These are phyloP conservation scores for Heliamphora pulchella DNA, from an alignment of 179 eudicot genomes.

Conservation along the genomic window DNA sequence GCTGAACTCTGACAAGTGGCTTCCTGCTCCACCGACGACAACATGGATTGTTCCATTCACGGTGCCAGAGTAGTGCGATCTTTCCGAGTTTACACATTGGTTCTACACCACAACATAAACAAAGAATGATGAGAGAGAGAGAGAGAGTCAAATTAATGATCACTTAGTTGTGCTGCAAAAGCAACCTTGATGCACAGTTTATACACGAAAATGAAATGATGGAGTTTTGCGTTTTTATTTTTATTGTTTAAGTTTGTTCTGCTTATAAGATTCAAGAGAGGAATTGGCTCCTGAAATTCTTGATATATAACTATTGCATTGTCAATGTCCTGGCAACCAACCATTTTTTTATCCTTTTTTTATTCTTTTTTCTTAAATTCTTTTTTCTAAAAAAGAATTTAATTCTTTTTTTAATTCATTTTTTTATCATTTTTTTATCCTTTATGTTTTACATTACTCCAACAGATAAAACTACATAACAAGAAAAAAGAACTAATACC, in stretches of 20 bases:
- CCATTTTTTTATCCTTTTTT: no score
- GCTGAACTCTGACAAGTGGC: constrained; percentile 47
- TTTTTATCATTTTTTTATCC: background rate
- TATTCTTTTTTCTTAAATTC: no score
- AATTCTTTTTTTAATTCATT: background rate
- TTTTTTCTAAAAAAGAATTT: no score
- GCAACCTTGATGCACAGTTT: background rate
- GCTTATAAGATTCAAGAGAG: no score
- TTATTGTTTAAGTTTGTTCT: background rate
- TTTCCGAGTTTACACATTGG: constrained; percentile 51
- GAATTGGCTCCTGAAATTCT: no score
- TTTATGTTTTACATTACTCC: background rate
- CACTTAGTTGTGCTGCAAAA: background rate
- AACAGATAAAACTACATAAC: background rate
- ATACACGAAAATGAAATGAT: background rate
- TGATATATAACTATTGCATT: no score
- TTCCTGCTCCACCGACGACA: constrained; percentile 67
- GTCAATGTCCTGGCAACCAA: no score
- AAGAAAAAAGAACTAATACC: constrained; percentile 25
- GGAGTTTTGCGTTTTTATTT: background rate
- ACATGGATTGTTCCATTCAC: constrained; percentile 74
- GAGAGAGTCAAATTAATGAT: background rate
- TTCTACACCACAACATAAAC: constrained; percentile 16
- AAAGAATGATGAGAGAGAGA: background rate
- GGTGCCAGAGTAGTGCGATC: constrained; percentile 45